Evolutionary conservation across 306 rosid genomes (phyloP).

Genomic region (Dalbergia cochinchinensis): DNA sequence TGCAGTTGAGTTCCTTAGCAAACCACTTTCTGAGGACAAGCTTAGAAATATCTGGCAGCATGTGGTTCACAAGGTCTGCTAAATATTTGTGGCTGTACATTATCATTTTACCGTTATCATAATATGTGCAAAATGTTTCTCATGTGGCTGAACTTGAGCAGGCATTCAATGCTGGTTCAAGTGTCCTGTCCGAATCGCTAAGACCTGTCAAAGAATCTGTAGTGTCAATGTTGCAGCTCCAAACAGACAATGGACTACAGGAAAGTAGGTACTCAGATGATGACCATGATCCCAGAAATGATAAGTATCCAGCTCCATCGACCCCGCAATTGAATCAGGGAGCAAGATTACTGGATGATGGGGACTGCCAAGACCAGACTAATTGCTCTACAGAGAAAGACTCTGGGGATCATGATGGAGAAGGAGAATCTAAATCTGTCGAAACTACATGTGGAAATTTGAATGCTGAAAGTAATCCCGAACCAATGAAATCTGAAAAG

Average conservation of each 20-base stretch:
- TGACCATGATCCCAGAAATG: conserved; percentile 68
- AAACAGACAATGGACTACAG: conserved; percentile 53
- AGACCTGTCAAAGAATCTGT: conserved; percentile 72
- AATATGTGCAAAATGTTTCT: conserved; percentile 46
- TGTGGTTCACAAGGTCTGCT: conserved; percentile 95
- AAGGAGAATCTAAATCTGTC: conserved; percentile 79
- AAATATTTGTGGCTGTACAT: conserved; percentile 15
- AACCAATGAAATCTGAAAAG: conserved; percentile 50
- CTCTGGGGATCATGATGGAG: conserved; percentile 71
- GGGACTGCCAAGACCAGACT: conserved; percentile 87
- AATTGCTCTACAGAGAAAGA: conserved; percentile 77
- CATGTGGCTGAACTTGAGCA: conserved; percentile 56
- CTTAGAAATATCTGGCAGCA: conserved; percentile 98
- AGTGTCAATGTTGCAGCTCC: conserved; percentile 64
- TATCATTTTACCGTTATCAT: conserved; percentile 22
- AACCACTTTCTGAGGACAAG: conserved; percentile 91
- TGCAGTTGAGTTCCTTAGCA: conserved; percentile 86
- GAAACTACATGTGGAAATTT: conserved; percentile 66
- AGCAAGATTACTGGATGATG: conserved; percentile 69
- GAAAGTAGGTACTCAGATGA: conserved; percentile 47
- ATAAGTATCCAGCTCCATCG: conserved; percentile 93
- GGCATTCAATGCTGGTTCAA: conserved; percentile 86
- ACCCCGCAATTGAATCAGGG: conserved; percentile 89
- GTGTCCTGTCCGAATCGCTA: conserved; percentile 56
- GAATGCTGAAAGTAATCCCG: conserved; percentile 56